Percentiles rank a stretch among this genome's conserved stretches.
These are phyloP conservation scores for Leucocoprinus birnbaumii DNA, from an alignment of 768 basidiomycete species.

Conservation along the genomic window DNA sequence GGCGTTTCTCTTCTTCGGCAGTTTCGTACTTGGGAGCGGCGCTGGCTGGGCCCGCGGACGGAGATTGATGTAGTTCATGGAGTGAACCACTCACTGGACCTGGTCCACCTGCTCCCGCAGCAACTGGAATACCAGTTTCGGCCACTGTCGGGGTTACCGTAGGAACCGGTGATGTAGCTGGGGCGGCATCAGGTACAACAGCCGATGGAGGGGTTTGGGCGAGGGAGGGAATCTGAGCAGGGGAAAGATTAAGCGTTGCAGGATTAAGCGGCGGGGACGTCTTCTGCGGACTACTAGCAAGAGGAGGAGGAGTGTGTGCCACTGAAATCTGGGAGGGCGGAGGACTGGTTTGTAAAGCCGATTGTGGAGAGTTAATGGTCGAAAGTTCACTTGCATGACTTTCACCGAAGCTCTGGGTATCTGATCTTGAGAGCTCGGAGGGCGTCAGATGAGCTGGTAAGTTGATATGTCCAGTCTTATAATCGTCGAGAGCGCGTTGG, in stretches of 20 bases:
- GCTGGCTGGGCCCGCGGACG: constrained; percentile 25
- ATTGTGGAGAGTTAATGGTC: constrained; percentile 39
- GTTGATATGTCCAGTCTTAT: constrained; percentile 62
- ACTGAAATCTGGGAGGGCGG: constrained; percentile 17
- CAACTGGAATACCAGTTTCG: constrained; percentile 73
- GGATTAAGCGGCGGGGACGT: constrained; percentile 30
- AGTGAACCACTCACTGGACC: constrained; percentile 68
- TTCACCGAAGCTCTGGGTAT: constrained; percentile 82
- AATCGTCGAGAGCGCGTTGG: constrained; percentile 77
- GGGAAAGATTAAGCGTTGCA: constrained; percentile 33
- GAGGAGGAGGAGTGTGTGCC: constrained; percentile 13
- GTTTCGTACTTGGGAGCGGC: constrained; percentile 36
- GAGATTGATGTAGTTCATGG: constrained; percentile 41
- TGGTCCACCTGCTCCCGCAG: constrained; percentile 55
- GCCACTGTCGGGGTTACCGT: constrained; percentile 57
- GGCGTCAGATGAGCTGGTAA: constrained; percentile 43
- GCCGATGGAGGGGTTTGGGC: constrained; percentile 14
- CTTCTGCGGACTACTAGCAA: constrained; percentile 3
- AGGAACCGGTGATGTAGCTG: constrained; percentile 11
- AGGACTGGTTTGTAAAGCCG: constrained; percentile 20
- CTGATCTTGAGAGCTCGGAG: constrained; percentile 63
- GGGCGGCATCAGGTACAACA: constrained; percentile 9
- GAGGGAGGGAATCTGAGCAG: constrained; percentile 32
- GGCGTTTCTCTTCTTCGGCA: constrained; percentile 65
- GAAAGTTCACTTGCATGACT: constrained; percentile 76